Evolutionary conservation across 129 eudicot genomes (phyloP).

Genomic region (Tanacetum coccineum): DNA sequence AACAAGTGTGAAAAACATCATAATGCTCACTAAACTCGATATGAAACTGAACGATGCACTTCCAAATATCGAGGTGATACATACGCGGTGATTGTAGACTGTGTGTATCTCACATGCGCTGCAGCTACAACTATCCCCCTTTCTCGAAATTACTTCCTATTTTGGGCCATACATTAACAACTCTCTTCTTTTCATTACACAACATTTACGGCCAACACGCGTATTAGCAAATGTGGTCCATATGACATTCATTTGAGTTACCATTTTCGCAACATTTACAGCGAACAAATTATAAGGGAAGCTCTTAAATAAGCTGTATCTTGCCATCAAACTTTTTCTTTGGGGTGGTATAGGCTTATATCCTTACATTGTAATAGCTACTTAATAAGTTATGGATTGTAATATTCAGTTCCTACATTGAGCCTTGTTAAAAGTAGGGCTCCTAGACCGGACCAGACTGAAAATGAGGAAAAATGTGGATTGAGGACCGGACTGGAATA

Average conservation of each 20-base stretch:
- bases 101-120: conserved; percentile 60
- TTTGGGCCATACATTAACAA: conserved; percentile 32
- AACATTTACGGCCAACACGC: conserved; percentile 2
- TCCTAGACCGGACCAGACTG: no score
- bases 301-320: background rate
- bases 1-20: conserved; percentile 67
- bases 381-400: conserved; percentile 5
- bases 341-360: background rate
- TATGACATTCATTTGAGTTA: background rate
- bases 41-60: conserved; percentile 94
- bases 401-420: no score
- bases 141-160: conserved; percentile 80
- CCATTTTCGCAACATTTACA: conserved; percentile 12
- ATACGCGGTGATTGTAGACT: conserved; percentile 74
- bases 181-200: background rate
- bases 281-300: background rate
- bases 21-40: conserved; percentile 74
- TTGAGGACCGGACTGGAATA: no score
- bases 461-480: no score
- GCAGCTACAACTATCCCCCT: conserved; percentile 86
- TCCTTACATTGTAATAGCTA: background rate
- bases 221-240: background rate
- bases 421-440: no score
- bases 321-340: conserved; percentile 13
- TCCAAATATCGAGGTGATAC: conserved; percentile 87